phyloP scores from a whole-genome alignment of 116 monocot genomes.

The Cymodocea nodosa region DNA sequence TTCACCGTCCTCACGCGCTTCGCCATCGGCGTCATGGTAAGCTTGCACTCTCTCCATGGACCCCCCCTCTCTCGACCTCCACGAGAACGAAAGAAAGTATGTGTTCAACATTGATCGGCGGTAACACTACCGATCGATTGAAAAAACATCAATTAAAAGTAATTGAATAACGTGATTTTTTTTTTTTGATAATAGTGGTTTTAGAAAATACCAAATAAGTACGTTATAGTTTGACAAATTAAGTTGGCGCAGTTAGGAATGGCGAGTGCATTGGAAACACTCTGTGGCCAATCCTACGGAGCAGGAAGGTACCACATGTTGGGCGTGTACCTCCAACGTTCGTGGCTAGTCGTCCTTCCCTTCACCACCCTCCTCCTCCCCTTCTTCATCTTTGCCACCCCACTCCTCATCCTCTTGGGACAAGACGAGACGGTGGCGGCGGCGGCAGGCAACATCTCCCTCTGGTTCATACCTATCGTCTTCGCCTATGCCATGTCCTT shows the following conservation, averaged over 20 bases:
- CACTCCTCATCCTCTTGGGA: slow-evolving; percentile 39
- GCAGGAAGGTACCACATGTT: slow-evolving; percentile 61
- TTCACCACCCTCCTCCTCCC: slow-evolving; percentile 24
- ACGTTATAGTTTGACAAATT: no score
- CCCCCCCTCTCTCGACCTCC: no score
- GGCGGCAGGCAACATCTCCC: slow-evolving; percentile 23
- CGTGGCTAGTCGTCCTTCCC: slow-evolving; percentile 47
- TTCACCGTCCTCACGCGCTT: slow-evolving; percentile 51
- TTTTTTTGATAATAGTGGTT: no score
- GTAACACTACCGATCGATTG: no score
- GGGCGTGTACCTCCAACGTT: slow-evolving; percentile 60
- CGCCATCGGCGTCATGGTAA: slow-evolving; percentile 36
- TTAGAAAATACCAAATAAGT: no score
- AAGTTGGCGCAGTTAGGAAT: slow-evolving; percentile 45
- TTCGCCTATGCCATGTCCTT: slow-evolving; percentile 37
- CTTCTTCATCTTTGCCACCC: slow-evolving; percentile 41
- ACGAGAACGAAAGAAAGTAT: no score
- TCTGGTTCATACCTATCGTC: slow-evolving; percentile 43
- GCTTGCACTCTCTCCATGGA: no score
- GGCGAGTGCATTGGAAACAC: slow-evolving; percentile 64
- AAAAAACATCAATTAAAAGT: no score
- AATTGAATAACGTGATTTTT: no score
- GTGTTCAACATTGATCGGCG: no score
- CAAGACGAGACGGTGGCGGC: slow-evolving; percentile 28
- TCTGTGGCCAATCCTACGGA: slow-evolving; percentile 58